phyloP scores from a whole-genome alignment of 2,329 filamentous ascomycete species.

The Colletotrichum euphorbiae region DNA sequence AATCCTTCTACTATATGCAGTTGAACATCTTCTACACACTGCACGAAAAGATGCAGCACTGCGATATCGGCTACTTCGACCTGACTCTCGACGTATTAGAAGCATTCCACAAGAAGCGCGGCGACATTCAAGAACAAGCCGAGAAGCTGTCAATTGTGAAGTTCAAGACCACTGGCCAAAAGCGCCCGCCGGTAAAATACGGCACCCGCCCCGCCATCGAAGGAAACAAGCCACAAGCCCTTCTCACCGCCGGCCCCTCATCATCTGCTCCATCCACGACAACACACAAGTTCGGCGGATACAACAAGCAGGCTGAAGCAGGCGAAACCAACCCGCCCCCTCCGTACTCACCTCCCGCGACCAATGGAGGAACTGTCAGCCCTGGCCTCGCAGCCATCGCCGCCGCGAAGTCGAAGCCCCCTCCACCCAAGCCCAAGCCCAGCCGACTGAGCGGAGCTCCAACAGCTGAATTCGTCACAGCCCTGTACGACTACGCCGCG shows the following conservation, averaged over 20 bases:
- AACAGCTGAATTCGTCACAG: slow-evolving; percentile 82
- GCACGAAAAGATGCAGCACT: slow-evolving; percentile 96
- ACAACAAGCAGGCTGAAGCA: slow-evolving; percentile 54
- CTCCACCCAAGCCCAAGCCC: slow-evolving; percentile 83
- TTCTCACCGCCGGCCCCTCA: slow-evolving; percentile 63
- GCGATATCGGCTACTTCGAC: slow-evolving; percentile 98
- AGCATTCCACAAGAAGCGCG: slow-evolving; percentile 88
- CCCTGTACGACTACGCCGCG: slow-evolving; percentile 95
- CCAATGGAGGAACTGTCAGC: slow-evolving; percentile 47
- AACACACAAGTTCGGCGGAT: slow-evolving; percentile 49
- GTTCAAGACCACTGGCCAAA: slow-evolving; percentile 88
- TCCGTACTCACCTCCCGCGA: slow-evolving; percentile 70
- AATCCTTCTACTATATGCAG: slow-evolving; percentile 99
- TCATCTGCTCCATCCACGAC: slow-evolving; percentile 45
- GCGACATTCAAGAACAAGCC: slow-evolving; percentile 85
- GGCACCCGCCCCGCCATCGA: slow-evolving; percentile 66
- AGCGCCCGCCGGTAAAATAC: slow-evolving; percentile 66
- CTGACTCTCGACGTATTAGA: slow-evolving; percentile 91
- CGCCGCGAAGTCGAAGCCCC: slow-evolving; percentile 74
- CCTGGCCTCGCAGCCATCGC: slow-evolving; percentile 59
- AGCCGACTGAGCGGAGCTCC: slow-evolving; percentile 75
- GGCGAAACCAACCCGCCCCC: slow-evolving; percentile 72
- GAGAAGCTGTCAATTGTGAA: slow-evolving; percentile 88
- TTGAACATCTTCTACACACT: slow-evolving; percentile 99
- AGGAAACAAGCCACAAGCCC: slow-evolving; percentile 58